Base-by-base conservation (phyloP, 176 grass and related monocot genomes). In the Zea luxurians region DNA sequence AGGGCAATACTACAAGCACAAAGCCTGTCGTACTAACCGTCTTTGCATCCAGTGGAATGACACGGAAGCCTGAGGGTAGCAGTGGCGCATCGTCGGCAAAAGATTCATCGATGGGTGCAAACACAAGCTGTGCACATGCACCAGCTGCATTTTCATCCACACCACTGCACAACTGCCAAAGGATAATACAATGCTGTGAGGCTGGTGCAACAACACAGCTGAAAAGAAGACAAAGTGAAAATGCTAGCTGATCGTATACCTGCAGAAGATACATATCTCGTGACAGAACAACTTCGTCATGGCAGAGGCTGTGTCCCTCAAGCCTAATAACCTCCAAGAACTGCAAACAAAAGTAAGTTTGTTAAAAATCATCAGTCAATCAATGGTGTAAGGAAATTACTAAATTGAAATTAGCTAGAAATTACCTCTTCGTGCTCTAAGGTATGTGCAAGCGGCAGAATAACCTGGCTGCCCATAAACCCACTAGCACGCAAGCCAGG, bases 51-150 rank as follows among this genome's bases (percentile, higher is more conserved):
- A 99, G 76, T 15, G 96, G 96, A 73, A 90, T 99, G 17, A 99
- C 88, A 43, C 92, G 86, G 76, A 99, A 99, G 44, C 96, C 96
- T 2, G 96, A 99, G 2, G 96, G 90, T 11, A 99, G 84, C 13
- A 99, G 81, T 21, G 92, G 90, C 21, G 88, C 88, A 75, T 99
- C 96, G 82, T 99, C 96, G 80, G 90, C 92, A 20, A 99, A 99
- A 63, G 96, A 99, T 85, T 95, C 96, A 80, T 99, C 96, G 48
- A 99, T 99, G 16, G 92, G 96, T 37, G 96, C 96, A 91, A 99
- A 99, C 1, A 96, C 90, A 77, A 99, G 92, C 90, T 96, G 90
- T 5, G 96, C 92, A 82, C 92, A 99, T 38, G 92, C 85, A 86
- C 90, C 96, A 45, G 82, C 83, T 10, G 89, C 81, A 85, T 87